Conservation (phyloP, 139 green algal genomes). For the Chlamydomonas incerta region DNA sequence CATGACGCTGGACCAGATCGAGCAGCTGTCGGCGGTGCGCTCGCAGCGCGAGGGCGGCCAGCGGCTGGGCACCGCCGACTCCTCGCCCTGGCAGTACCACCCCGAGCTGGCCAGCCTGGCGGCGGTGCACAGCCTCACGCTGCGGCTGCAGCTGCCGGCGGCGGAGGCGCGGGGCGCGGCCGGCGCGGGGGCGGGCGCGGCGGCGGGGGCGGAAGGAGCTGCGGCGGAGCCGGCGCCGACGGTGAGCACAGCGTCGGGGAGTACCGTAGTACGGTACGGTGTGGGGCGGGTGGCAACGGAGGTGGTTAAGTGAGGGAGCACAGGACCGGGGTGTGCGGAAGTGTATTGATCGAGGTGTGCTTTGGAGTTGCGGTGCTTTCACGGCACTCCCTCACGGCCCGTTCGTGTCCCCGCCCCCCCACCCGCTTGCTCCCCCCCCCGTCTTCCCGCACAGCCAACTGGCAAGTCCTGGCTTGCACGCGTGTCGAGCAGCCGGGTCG, state of each 20-base stretch:
- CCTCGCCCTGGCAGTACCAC: conserved; percentile 58
- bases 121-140: conserved; percentile 12
- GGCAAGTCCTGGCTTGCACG: conserved; percentile 21
- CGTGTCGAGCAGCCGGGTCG: not conserved
- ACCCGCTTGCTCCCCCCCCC: not conserved
- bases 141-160: not conserved
- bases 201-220: not conserved
- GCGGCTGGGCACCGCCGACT: conserved; percentile 49
- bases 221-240: not conserved
- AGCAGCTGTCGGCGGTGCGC: conserved; percentile 50
- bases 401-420: no score
- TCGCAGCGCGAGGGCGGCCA: conserved; percentile 51
- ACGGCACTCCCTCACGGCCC: no score
- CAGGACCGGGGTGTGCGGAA: no score
- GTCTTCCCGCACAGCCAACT: not conserved
- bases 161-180: not conserved
- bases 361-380: no score
- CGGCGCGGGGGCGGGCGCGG: no score
- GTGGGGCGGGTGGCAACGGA: not conserved
- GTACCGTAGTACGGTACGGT: not conserved
- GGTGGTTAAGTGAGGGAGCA: no score
- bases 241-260: not conserved
- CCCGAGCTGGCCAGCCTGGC: conserved; percentile 48
- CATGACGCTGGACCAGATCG: conserved; percentile 60
- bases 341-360: no score